These are phyloP conservation scores for Penicillium thymicola DNA, from an alignment of 2,329 filamentous ascomycete genomes.

Conservation along the genomic window DNA sequence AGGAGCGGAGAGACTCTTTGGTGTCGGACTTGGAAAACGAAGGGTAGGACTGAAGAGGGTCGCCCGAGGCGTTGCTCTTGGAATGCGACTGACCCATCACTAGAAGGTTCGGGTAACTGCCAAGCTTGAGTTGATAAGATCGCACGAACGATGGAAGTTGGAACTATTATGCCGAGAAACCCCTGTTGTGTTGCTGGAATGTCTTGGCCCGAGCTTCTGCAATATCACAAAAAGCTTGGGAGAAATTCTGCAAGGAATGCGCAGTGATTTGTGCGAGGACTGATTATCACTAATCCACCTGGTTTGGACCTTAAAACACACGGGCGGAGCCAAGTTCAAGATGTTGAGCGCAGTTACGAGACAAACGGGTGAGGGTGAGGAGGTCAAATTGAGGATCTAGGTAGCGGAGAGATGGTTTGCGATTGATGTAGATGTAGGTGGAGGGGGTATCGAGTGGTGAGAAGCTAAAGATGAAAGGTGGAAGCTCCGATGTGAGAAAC, in stretches of 20 bases:
- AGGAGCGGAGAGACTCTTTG: slow-evolving; percentile 83
- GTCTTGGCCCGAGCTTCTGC: slow-evolving; percentile 26
- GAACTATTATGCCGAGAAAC: slow-evolving; percentile 23
- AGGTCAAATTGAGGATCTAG: neutral
- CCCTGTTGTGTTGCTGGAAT: slow-evolving; percentile 28
- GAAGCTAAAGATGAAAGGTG: slow-evolving; percentile 3
- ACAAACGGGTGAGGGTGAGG: neutral
- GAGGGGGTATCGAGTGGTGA: neutral
- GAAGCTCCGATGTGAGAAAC: neutral
- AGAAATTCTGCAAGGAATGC: slow-evolving; percentile 3
- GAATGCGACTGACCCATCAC: slow-evolving; percentile 53
- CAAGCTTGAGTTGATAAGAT: slow-evolving; percentile 28
- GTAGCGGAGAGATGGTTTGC: neutral
- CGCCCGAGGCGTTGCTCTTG: slow-evolving; percentile 54
- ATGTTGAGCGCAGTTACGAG: neutral
- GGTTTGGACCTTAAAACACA: neutral
- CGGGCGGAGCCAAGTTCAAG: neutral
- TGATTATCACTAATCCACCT: neutral
- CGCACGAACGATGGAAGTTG: slow-evolving; percentile 23
- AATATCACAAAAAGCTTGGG: slow-evolving; percentile 21
- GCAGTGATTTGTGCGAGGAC: neutral
- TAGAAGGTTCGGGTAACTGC: slow-evolving; percentile 33
- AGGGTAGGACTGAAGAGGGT: slow-evolving; percentile 77
- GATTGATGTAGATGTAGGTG: neutral
- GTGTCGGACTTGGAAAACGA: slow-evolving; percentile 92